Evolutionary conservation across 148 eudicot genomes (phyloP).

Genomic region (Suaeda aralocaspica): DNA sequence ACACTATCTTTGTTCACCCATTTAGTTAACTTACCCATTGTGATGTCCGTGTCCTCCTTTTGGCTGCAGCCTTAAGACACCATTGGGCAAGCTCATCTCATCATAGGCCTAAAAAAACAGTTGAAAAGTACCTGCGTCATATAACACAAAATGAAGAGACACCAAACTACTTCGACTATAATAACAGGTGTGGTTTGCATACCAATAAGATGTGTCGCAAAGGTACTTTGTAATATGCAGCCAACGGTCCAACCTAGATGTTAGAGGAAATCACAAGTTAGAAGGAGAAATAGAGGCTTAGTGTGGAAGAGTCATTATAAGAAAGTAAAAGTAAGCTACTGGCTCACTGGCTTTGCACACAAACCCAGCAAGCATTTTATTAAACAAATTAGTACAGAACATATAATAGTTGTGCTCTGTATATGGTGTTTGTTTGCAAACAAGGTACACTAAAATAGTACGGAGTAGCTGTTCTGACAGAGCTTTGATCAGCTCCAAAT

Average conservation of each 20-base stretch:
- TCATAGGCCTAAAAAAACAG: conserved; percentile 58
- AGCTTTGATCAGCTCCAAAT: neutral
- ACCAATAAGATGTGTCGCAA: conserved; percentile 87
- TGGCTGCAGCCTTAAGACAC: conserved; percentile 89
- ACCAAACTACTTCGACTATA: neutral
- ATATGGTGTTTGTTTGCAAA: no score
- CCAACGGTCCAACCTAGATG: conserved; percentile 79
- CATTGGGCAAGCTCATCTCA: conserved; percentile 97
- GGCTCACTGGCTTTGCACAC: neutral
- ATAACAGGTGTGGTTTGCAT: conserved; percentile 14
- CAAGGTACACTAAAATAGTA: no score
- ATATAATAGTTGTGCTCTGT: no score
- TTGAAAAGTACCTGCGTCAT: neutral
- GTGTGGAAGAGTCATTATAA: no score
- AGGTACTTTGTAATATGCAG: conserved; percentile 93
- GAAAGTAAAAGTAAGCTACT: neutral
- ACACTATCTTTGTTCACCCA: neutral
- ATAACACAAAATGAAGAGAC: neutral
- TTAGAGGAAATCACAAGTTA: conserved; percentile 13
- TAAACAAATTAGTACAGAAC: no score
- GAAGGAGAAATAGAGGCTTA: neutral
- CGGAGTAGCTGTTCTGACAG: neutral
- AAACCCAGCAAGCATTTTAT: neutral
- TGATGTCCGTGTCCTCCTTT: conserved; percentile 98
- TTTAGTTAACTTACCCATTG: conserved; percentile 58